Evolutionary conservation across 2,329 filamentous ascomycete genomes (phyloP).

Genomic region (Ophidiomyces ophidiicola): DNA sequence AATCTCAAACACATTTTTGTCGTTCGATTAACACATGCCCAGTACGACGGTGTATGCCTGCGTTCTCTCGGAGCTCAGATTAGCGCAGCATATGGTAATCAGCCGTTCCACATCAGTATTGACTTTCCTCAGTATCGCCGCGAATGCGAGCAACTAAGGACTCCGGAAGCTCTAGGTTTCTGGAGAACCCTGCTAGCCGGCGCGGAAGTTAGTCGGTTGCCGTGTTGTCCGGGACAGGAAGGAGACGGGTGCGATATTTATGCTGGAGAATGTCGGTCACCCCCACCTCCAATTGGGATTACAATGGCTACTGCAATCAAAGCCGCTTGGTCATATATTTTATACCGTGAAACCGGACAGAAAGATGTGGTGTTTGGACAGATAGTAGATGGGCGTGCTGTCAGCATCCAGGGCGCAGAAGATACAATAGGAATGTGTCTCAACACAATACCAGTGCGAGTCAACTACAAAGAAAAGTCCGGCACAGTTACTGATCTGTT

Average conservation of each 20-base stretch:
- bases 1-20: no score
- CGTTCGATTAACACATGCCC: no score
- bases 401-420: constrained; percentile 39
- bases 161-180: neutral
- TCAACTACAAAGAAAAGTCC: constrained; percentile 35
- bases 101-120: no score
- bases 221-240: no score
- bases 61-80: no score
- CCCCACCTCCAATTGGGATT: constrained; percentile 32
- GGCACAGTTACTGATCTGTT: constrained; percentile 39
- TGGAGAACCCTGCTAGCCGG: no score
- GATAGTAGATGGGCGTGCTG: constrained; percentile 47
- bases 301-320: constrained; percentile 48
- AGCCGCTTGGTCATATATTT: constrained; percentile 47
- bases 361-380: constrained; percentile 48
- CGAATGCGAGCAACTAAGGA: neutral
- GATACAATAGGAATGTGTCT: constrained; percentile 47
- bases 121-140: no score
- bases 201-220: no score
- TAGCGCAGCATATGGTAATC: no score
- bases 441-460: constrained; percentile 49
- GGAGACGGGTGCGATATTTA: no score
- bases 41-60: no score
- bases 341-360: constrained; percentile 37
- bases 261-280: no score